Conservation (phyloP, 257 asterid species). For the Solanum appendiculatum region DNA sequence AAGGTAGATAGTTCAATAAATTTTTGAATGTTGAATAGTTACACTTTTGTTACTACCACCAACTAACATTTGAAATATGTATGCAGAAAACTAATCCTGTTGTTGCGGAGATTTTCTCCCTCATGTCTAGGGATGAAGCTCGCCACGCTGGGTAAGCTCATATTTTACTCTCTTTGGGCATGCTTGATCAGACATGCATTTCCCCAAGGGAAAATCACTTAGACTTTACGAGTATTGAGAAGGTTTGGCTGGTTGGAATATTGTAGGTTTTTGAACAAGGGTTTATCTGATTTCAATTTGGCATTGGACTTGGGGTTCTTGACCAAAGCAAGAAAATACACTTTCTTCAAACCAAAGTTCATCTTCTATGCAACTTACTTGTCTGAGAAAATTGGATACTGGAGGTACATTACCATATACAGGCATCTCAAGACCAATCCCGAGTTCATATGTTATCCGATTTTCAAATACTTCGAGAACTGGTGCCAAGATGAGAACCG, state of each 20-base stretch:
- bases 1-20: not conserved
- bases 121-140: constrained; percentile 94
- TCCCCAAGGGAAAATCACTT: not conserved
- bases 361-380: constrained; percentile 42
- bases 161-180: not conserved
- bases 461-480: constrained; percentile 98
- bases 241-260: not conserved
- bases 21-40: not conserved
- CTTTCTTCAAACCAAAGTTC: constrained; percentile 98
- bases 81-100: constrained; percentile 90
- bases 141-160: constrained; percentile 80
- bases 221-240: not conserved
- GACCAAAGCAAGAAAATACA: constrained; percentile 94
- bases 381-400: constrained; percentile 84
- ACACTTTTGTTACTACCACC: no score
- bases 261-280: constrained; percentile 81
- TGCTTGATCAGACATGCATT: not conserved
- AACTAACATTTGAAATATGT: not conserved
- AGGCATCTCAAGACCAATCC: constrained; percentile 93
- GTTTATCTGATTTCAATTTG: constrained; percentile 80
- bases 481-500: constrained; percentile 99
- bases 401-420: constrained; percentile 97
- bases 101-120: constrained; percentile 95
- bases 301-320: constrained; percentile 96
- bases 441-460: constrained; percentile 86